Percentiles rank a stretch among this genome's conserved stretches.
Conservation (phyloP, 306 rosid genomes). For the Vigna trinervia region DNA sequence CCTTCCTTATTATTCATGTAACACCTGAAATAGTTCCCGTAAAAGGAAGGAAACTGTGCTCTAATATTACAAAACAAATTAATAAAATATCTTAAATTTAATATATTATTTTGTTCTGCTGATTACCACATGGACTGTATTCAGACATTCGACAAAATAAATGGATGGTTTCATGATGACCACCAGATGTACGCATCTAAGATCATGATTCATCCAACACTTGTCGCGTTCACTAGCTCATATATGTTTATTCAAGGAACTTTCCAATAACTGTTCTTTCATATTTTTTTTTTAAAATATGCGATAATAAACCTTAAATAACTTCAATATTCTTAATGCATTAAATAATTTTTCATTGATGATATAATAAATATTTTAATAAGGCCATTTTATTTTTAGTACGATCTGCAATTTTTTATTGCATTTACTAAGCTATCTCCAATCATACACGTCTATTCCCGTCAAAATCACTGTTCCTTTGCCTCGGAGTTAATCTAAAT, state of each 20-base stretch:
- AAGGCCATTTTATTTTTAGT: too few relatives aligned
- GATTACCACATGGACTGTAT: not conserved
- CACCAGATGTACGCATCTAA: conserved; percentile 50
- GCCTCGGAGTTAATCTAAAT: not conserved
- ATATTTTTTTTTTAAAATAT: too few relatives aligned
- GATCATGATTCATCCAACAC: conserved; percentile 55
- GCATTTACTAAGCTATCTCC: too few relatives aligned
- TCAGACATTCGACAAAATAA: conserved; percentile 29
- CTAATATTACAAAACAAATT: not conserved
- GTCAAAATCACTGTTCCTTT: conserved; percentile 10
- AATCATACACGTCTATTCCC: too few relatives aligned
- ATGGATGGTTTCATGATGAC: conserved; percentile 63
- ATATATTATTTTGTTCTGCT: not conserved
- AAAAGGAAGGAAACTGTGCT: not conserved
- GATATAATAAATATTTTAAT: too few relatives aligned
- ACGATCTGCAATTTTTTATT: too few relatives aligned
- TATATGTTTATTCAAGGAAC: not conserved
- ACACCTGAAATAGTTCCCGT: not conserved
- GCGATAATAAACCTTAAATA: too few relatives aligned
- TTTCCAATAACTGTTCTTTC: not conserved
- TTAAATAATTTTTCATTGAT: too few relatives aligned
- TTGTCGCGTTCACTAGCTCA: conserved; percentile 43
- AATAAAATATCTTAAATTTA: not conserved
- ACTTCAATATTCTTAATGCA: too few relatives aligned
- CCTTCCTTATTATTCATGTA: not conserved